A percentile compares a stretch with the other conserved stretches of the same genome.
Evolutionary conservation across 1,284 basidiomycete species (phyloP).

Genomic region (Boletus hoseneyae): DNA sequence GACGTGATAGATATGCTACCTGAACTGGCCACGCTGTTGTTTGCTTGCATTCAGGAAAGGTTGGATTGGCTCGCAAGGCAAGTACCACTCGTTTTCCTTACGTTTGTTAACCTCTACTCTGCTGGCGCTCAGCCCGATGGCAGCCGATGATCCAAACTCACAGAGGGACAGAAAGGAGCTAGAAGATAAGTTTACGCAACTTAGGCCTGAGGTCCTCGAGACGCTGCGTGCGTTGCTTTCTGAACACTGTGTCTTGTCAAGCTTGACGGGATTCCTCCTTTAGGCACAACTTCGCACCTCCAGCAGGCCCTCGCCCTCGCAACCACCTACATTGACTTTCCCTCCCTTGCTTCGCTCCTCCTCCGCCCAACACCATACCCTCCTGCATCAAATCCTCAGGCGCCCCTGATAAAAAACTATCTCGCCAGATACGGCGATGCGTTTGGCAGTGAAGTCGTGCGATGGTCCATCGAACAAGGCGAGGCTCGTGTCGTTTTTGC

Average conservation of each 20-base stretch:
- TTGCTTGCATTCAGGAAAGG: slow-evolving; percentile 72
- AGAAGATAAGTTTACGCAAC: slow-evolving; percentile 59
- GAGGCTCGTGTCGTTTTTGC: slow-evolving; percentile 33
- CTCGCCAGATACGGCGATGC: slow-evolving; percentile 78
- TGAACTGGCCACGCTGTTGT: slow-evolving; percentile 65
- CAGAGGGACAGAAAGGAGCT: slow-evolving; percentile 57
- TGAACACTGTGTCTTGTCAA: background rate
- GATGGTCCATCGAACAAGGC: slow-evolving; percentile 83
- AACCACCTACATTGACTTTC: slow-evolving; percentile 83
- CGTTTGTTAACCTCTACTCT: slow-evolving; percentile 5
- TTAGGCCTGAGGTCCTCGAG: slow-evolving; percentile 72
- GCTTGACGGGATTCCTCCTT: slow-evolving; percentile 20
- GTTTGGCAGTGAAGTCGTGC: slow-evolving; percentile 87
- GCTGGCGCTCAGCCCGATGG: slow-evolving; percentile 37
- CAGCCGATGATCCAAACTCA: slow-evolving; percentile 42
- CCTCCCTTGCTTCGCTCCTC: slow-evolving; percentile 78
- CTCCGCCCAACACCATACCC: slow-evolving; percentile 65
- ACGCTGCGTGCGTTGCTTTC: slow-evolving; percentile 59
- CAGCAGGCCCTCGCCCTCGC: slow-evolving; percentile 77
- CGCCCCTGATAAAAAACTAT: slow-evolving; percentile 62
- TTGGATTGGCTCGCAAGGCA: slow-evolving; percentile 67
- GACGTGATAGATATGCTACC: slow-evolving; percentile 56
- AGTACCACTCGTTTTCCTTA: slow-evolving; percentile 15
- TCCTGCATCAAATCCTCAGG: slow-evolving; percentile 59
- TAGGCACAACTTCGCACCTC: slow-evolving; percentile 55